A percentile compares a stretch with the other conserved stretches of the same genome.
phyloP scores from a whole-genome alignment of 805 yeast species.

The Grigorovia transvaalensis region DNA sequence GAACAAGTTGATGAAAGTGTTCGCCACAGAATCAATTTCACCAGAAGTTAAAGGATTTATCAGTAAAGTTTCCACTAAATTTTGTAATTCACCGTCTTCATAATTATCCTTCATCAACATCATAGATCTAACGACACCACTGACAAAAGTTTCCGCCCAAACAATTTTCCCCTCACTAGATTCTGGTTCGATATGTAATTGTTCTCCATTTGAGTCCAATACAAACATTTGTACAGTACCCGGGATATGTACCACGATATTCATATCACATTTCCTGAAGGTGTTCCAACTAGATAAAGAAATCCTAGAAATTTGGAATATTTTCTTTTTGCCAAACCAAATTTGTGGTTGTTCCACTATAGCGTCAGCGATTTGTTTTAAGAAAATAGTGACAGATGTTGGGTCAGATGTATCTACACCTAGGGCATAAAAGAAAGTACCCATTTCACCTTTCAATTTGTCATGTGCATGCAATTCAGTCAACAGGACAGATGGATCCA shows the following conservation, averaged over 20 bases:
- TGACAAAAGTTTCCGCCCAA: conserved; percentile 45
- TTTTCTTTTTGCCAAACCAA: conserved; percentile 71
- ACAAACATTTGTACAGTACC: conserved; percentile 52
- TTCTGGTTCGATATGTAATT: conserved; percentile 15
- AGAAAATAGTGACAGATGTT: conserved; percentile 67
- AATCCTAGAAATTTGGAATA: conserved; percentile 61
- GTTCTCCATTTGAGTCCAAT: conserved; percentile 25
- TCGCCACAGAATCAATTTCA: conserved; percentile 23
- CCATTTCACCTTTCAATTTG: conserved; percentile 42
- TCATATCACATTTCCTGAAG: conserved; percentile 53
- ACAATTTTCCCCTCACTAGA: conserved; percentile 42
- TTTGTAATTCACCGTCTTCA: conserved; percentile 63
- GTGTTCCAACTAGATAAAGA: conserved; percentile 58
- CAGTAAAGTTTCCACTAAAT: conserved; percentile 74
- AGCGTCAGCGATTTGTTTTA: conserved; percentile 56
- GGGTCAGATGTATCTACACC: conserved; percentile 71
- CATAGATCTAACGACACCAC: conserved; percentile 67
- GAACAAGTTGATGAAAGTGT: conserved; percentile 23
- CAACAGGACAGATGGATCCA: conserved; percentile 12
- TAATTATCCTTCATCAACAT: conserved; percentile 28
- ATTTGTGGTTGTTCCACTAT: conserved; percentile 53
- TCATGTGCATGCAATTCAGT: conserved; percentile 22
- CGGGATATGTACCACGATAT: conserved; percentile 65
- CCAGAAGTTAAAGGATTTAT: conserved; percentile 56
- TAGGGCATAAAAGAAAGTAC: conserved; percentile 62